Evolutionary conservation across 225 moss, liverwort and hornwort genomes (phyloP).

Genomic region (Polytrichum commune): DNA sequence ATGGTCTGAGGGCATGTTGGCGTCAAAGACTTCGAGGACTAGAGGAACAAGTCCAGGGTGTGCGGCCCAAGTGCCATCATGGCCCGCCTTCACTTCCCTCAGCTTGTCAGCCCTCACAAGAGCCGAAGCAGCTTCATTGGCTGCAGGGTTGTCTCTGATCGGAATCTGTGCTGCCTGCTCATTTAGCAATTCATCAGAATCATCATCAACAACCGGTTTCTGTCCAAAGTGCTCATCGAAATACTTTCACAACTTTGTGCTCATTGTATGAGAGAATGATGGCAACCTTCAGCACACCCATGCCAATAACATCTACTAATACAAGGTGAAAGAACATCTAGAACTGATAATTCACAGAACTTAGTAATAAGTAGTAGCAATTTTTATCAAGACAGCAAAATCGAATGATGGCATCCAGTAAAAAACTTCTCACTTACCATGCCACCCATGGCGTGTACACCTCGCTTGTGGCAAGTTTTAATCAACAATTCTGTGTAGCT

Average conservation of each 20-base stretch:
- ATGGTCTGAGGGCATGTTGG: slow-evolving; percentile 68
- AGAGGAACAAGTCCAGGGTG: slow-evolving; percentile 75
- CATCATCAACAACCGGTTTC: no score
- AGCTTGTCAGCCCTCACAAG: slow-evolving; percentile 72
- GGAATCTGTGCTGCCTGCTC: slow-evolving; percentile 83
- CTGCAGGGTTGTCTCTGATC: slow-evolving; percentile 61
- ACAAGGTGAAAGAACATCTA: no score
- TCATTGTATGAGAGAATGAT: background rate
- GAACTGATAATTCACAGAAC: no score
- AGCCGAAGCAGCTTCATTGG: slow-evolving; percentile 57
- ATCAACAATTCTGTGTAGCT: slow-evolving; percentile 83
- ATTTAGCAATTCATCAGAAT: background rate
- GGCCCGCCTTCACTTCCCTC: slow-evolving; percentile 71
- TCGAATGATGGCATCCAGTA: no score
- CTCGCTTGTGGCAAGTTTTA: slow-evolving; percentile 82
- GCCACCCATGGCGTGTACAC: slow-evolving; percentile 88
- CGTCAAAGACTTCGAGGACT: slow-evolving; percentile 66
- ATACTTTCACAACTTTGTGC: background rate
- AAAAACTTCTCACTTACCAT: slow-evolving; percentile 39
- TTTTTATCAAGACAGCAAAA: no score
- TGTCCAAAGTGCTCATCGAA: no score
- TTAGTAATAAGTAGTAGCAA: no score
- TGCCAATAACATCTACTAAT: no score
- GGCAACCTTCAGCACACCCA: background rate
- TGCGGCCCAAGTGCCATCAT: slow-evolving; percentile 86